A percentile compares a stretch with the other conserved stretches of the same genome.
Evolutionary conservation across 1,139 yeast genomes (phyloP).

Genomic region (Yamadazyma aaseri): DNA sequence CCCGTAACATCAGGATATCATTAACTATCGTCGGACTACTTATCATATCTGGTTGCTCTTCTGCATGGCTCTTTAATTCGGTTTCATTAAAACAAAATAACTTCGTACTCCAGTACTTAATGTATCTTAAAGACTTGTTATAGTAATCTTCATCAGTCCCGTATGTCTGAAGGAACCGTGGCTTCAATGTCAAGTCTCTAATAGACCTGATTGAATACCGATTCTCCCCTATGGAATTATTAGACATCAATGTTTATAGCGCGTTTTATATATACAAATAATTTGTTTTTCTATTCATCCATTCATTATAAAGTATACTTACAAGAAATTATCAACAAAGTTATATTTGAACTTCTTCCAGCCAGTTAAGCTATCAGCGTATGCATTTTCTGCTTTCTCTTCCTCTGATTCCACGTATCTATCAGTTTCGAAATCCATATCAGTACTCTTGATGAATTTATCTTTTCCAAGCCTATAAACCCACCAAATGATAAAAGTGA

Average conservation of each 20-base stretch:
- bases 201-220: conserved; percentile 7
- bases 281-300: background rate
- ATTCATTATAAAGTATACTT: background rate
- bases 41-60: background rate
- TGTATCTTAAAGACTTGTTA: conserved; percentile 26
- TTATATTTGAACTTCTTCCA: conserved; percentile 42
- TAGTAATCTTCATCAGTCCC: conserved; percentile 35
- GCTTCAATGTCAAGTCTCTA: conserved; percentile 31
- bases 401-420: conserved; percentile 52
- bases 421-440: conserved; percentile 66
- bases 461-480: conserved; percentile 44
- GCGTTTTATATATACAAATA: background rate
- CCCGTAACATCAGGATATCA: background rate
- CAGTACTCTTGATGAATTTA: conserved; percentile 44
- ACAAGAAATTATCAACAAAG: conserved; percentile 28
- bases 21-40: background rate
- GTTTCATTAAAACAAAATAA: conserved; percentile 33
- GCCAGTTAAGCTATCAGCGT: conserved; percentile 42
- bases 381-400: conserved; percentile 41
- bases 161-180: conserved; percentile 32
- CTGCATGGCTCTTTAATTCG: conserved; percentile 10
- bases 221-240: background rate
- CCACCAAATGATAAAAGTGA: conserved; percentile 43
- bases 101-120: conserved; percentile 34
- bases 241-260: background rate